Conservation (phyloP, 2,329 filamentous ascomycete genomes). For the Fusarium zealandicum region DNA sequence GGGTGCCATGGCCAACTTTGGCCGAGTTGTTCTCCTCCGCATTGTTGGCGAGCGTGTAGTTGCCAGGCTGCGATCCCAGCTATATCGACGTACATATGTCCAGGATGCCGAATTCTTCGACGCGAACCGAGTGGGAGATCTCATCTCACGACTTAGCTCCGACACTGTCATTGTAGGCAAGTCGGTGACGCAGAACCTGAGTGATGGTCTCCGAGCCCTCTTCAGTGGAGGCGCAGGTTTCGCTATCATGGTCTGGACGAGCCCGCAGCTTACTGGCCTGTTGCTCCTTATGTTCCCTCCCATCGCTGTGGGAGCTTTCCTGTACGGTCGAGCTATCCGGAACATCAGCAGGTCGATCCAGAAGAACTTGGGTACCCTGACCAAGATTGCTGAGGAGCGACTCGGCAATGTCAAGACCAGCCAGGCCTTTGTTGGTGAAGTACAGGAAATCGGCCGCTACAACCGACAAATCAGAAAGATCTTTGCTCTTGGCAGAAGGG, state of each 20-base stretch:
- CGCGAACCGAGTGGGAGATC: conserved; percentile 92
- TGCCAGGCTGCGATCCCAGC: conserved; percentile 82
- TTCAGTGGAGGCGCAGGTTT: conserved; percentile 93
- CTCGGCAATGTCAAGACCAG: conserved; percentile 95
- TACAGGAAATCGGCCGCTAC: conserved; percentile 88
- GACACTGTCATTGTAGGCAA: conserved; percentile 99
- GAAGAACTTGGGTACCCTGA: conserved; percentile 88
- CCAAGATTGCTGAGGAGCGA: conserved; percentile 98
- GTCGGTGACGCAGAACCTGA: conserved; percentile 97
- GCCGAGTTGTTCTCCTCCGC: conserved; percentile 88
- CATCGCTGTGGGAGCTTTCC: conserved; percentile 86
- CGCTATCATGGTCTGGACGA: conserved; percentile 94
- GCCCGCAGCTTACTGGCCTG: conserved; percentile 86
- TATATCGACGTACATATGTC: conserved; percentile 92
- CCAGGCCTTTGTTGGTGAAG: conserved; percentile 93
- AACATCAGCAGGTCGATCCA: conserved; percentile 93
- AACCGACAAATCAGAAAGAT: conserved; percentile 92
- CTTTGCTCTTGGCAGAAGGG: conserved; percentile 84
- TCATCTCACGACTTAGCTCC: conserved; percentile 93
- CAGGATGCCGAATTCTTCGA: conserved; percentile 99
- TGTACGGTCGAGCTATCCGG: conserved; percentile 89
- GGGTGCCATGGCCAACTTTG: conserved; percentile 91
- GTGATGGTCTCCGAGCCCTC: conserved; percentile 88
- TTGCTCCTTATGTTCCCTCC: conserved; percentile 88
- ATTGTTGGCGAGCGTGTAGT: conserved; percentile 97